These are phyloP conservation scores for Casaregolazyma suthepensis DNA, from an alignment of 1,139 yeast species.

Conservation along the genomic window DNA sequence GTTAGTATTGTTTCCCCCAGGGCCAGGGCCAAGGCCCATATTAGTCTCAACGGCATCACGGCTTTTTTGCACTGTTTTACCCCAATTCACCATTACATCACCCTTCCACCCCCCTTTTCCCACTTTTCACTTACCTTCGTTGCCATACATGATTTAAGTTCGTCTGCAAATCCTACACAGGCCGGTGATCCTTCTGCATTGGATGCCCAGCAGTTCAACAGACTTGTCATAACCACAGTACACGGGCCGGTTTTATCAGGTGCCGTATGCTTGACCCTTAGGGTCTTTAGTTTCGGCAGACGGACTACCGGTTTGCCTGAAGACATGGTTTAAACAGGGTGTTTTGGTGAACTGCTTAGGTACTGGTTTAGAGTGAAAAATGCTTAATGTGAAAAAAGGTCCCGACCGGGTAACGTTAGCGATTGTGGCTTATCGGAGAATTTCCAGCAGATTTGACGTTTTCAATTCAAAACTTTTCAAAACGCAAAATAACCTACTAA, in stretches of 20 bases:
- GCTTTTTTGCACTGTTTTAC: slow-evolving; percentile 1
- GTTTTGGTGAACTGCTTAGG: slow-evolving; percentile 2
- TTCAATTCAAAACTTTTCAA: no score
- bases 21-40: no score
- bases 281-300: slow-evolving; percentile 71
- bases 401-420: background rate
- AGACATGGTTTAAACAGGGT: slow-evolving; percentile 18
- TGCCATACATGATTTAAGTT: slow-evolving; percentile 51
- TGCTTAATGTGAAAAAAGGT: background rate
- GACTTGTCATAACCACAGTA: slow-evolving; percentile 72
- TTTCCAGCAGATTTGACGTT: no score
- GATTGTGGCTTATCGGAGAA: background rate
- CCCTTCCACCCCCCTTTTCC: background rate
- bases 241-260: slow-evolving; percentile 63
- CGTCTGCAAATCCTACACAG: slow-evolving; percentile 58
- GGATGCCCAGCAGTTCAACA: slow-evolving; percentile 94
- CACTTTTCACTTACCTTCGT: slow-evolving; percentile 25
- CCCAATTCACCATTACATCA: background rate
- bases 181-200: slow-evolving; percentile 74
- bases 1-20: background rate
- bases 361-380: background rate
- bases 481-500: no score
- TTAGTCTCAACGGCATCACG: slow-evolving; percentile 10
- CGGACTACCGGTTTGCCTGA: slow-evolving; percentile 30
- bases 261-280: slow-evolving; percentile 63